Evolutionary conservation across 495 filamentous ascomycete species (phyloP).

Genomic region (Parathielavia hyrcaniae): DNA sequence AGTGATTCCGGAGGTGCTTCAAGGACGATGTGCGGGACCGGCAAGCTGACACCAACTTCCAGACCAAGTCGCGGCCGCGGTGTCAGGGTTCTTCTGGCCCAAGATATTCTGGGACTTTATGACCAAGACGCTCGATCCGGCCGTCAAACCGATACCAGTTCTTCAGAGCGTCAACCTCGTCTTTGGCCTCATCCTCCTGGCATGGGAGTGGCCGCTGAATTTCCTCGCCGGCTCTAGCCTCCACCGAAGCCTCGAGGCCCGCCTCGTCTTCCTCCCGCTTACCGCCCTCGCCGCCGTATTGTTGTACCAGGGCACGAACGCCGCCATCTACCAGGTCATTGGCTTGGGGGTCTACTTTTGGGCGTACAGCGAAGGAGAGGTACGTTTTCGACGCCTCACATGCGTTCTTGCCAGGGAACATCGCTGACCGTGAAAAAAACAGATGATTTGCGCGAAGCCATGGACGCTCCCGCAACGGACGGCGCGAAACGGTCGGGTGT

Average conservation of each 20-base stretch:
- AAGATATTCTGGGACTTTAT: slow-evolving; percentile 98
- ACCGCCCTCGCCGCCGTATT: slow-evolving; percentile 66
- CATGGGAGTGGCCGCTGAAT: slow-evolving; percentile 86
- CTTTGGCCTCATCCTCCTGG: slow-evolving; percentile 70
- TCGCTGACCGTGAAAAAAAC: slow-evolving; percentile 12
- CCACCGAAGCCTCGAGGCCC: slow-evolving; percentile 80
- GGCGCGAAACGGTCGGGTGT: slow-evolving; percentile 32
- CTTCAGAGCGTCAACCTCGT: slow-evolving; percentile 95
- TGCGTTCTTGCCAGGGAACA: neutral
- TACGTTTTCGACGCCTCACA: slow-evolving; percentile 41
- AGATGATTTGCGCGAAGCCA: slow-evolving; percentile 48
- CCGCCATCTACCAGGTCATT: slow-evolving; percentile 86
- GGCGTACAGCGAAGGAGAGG: slow-evolving; percentile 96
- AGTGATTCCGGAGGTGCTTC: slow-evolving; percentile 31
- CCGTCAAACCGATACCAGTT: slow-evolving; percentile 79
- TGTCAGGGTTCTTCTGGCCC: slow-evolving; percentile 95
- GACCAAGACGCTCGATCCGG: slow-evolving; percentile 81
- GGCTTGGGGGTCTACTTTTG: slow-evolving; percentile 89
- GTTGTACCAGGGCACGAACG: slow-evolving; percentile 87
- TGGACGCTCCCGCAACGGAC: slow-evolving; percentile 48
- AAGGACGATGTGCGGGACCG: neutral
- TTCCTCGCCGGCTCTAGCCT: slow-evolving; percentile 59
- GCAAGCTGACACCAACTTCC: slow-evolving; percentile 19
- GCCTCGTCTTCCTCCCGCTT: slow-evolving; percentile 79
- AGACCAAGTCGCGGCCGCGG: slow-evolving; percentile 78